Conservation (phyloP, 2,329 filamentous ascomycete genomes). For the Epichloe baconii region DNA sequence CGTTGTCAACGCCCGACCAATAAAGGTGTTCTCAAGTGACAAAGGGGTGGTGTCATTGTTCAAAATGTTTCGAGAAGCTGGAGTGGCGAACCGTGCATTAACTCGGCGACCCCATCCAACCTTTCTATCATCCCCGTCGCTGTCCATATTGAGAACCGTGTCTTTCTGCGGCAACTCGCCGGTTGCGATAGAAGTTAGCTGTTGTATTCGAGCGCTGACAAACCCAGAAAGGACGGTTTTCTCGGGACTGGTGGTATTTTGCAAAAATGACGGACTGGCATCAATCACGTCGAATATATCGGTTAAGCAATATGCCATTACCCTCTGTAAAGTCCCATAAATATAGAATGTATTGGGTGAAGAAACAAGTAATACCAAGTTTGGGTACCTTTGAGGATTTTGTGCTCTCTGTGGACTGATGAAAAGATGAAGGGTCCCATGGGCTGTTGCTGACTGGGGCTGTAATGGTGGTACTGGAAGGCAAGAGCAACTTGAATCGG, state of each 20-base stretch:
- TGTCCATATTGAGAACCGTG: constrained; percentile 5
- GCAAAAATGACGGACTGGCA: constrained; percentile 3
- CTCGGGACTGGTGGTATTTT: constrained; percentile 4
- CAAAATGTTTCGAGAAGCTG: constrained; percentile 12
- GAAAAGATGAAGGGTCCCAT: background rate
- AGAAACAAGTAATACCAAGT: background rate
- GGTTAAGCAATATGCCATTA: constrained; percentile 8
- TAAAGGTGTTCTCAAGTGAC: constrained; percentile 3
- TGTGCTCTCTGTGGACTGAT: background rate
- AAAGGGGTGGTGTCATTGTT: background rate
- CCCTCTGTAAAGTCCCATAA: background rate
- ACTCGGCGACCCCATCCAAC: constrained; percentile 17
- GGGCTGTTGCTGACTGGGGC: background rate
- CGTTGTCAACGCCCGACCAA: constrained; percentile 4
- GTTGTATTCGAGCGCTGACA: constrained; percentile 17
- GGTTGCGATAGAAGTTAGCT: constrained; percentile 13
- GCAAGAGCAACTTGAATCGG: background rate
- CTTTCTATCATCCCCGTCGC: constrained; percentile 13
- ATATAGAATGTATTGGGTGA: background rate
- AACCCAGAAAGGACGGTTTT: constrained; percentile 14
- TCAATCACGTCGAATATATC: constrained; percentile 4
- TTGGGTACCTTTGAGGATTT: background rate
- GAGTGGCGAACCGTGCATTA: constrained; percentile 13
- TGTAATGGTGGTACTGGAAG: background rate
- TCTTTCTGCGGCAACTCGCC: constrained; percentile 2